Base-by-base conservation (phyloP, 2,329 filamentous ascomycete genomes). In the Fusarium dimerum region DNA sequence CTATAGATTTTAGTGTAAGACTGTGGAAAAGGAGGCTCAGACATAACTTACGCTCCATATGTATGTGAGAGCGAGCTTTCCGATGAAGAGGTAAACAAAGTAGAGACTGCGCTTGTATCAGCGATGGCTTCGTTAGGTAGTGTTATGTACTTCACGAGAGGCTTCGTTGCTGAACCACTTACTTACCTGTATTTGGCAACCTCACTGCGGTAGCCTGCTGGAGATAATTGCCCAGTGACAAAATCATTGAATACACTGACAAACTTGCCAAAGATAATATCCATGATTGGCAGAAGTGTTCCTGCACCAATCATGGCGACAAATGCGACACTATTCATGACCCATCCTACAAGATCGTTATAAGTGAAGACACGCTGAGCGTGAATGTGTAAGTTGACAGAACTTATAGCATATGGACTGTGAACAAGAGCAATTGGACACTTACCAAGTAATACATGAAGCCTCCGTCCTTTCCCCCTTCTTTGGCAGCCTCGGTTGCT, bases 221-320 rank as follows among this genome's bases (percentile, higher is more conserved):
- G 72, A 2, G 73, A 71, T 9, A 75, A 60, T 20, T 67, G 45
- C 13, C 76, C 76, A 0, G 70, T 69, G 50, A 80, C 80, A 63
- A 85, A 87, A n/a, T 72, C 68, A 47, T 78, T 82, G 59, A 86
- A 85, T 9, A 76, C 71, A 8, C 79, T 79, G 43, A 84, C 76
- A 34, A 80, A 75, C 38, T 69, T 68, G 58, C 82, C 82, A 64
- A 85, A 83, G 7, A 85, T 72, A 39, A 86, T 71, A 38, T 83
- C 81, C 80, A 86, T 84, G 34, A 84, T 59, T 0, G 81, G 82
- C 7, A 82, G 58, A 11, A 69, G 60, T 2, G 66, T 67, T 42
- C 74, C 74, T 1, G 73, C 58, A 8, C 63, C 70, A 16, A 76
- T 60, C 68, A 73, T 72, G 53, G 66, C 70, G 16, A 72, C 10